These are phyloP conservation scores for Cladosporium sp. DNA, from an alignment of 2,329 filamentous ascomycete species.

Conservation along the genomic window DNA sequence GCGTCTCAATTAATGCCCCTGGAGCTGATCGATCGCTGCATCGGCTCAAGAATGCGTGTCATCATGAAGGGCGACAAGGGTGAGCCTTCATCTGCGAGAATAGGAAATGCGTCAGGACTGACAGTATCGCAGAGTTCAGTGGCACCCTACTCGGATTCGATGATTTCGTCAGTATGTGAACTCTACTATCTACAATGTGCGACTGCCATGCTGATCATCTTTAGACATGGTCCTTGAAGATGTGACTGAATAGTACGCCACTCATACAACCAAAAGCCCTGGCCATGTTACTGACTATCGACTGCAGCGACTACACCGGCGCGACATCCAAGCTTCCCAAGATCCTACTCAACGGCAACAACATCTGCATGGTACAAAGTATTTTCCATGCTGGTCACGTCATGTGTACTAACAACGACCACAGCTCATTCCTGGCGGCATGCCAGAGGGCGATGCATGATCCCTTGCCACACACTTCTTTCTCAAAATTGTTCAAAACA, in stretches of 20 bases:
- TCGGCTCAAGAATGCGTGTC: slow-evolving; percentile 96
- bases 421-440: slow-evolving; percentile 29
- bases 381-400: neutral
- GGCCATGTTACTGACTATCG: slow-evolving; percentile 9
- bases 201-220: neutral
- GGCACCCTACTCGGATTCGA: slow-evolving; percentile 94
- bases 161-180: slow-evolving; percentile 95
- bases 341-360: slow-evolving; percentile 95
- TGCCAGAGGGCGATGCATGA: slow-evolving; percentile 25
- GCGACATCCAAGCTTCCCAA: slow-evolving; percentile 87
- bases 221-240: slow-evolving; percentile 97
- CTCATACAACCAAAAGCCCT: neutral
- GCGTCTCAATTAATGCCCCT: slow-evolving; percentile 40
- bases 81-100: slow-evolving; percentile 41
- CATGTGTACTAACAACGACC: neutral
- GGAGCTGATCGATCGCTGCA: slow-evolving; percentile 98
- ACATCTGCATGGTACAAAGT: slow-evolving; percentile 89
- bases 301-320: slow-evolving; percentile 79
- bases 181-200: neutral
- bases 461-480: neutral
- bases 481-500: neutral
- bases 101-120: neutral
- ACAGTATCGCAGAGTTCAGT: slow-evolving; percentile 72
- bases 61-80: slow-evolving; percentile 99
- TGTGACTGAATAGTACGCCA: slow-evolving; percentile 84